Evolutionary conservation across 2,329 filamentous ascomycete genomes (phyloP), one percentile per base, ranked within the genome.

Genomic region (Aspergillus novofumigatus): DNA sequence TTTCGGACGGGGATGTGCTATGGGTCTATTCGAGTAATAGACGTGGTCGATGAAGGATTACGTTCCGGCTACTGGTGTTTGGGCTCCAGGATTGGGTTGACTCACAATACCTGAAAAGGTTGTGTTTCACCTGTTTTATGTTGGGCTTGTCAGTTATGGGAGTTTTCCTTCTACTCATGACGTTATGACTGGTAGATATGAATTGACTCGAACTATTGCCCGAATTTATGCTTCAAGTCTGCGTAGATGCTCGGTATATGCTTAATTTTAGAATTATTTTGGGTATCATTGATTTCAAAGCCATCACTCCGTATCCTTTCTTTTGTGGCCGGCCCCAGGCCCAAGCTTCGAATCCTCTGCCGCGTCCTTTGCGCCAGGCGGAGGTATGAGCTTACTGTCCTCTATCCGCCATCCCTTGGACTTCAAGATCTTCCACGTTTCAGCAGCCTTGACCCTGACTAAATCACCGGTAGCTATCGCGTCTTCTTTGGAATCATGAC

Each of bases 401-500:
- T 79, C 74, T 23, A 90, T 68, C 38, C 63, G 78, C 89, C 90
- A 96, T 0, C 91, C 91, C 23, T 82, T 75, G 44, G 76, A 74
- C 72, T 84, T 81, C 80, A 94, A 78, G 32, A 75, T 73, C 60
- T 81, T 83, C 90, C 91, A 96, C 60, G 85, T 81, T 54, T 88
- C 81, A 53, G 79, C 81, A 5, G 95, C 81, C 71, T 86, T 90
- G 51, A 86, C 80, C 49, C 89, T 80, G 0, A 96, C 90, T 52
- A 99, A 74, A 59, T 97, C 92, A 0, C 93, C 94, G 0, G 95
- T 93, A 0, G 92, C 90, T 49, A 88, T 83, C 0, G 94, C 91
- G 69, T 99, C 94, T 72, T 99, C 94, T 26, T 88, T 88, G 26
- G 91, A 96, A 75, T 99, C 94, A 72, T 99, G 94, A 0, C 94